A percentile compares a stretch with the other conserved stretches of the same genome.
phyloP scores from a whole-genome alignment of 371 early-diverging fungal species.

The Mortierella sp. region DNA sequence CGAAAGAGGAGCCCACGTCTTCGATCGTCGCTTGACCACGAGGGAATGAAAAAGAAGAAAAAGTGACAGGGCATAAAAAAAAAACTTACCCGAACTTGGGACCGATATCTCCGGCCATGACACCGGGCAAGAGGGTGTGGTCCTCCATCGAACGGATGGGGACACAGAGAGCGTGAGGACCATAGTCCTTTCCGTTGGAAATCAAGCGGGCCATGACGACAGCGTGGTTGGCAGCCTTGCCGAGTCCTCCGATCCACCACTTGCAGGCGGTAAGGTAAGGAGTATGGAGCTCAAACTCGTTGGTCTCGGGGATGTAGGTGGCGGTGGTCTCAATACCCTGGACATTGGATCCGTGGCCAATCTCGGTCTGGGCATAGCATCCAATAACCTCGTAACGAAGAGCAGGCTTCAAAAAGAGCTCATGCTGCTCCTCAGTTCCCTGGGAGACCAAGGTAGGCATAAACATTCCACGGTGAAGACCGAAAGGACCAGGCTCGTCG shows the following conservation, averaged over 20 bases:
- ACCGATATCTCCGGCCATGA: constrained; percentile 81
- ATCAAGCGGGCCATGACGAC: constrained; percentile 89
- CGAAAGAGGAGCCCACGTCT: background rate
- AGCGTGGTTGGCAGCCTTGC: constrained; percentile 87
- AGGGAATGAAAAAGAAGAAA: constrained; percentile 71
- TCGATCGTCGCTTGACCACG: background rate
- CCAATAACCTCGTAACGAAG: constrained; percentile 83
- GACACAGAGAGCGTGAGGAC: constrained; percentile 82
- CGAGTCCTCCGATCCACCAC: constrained; percentile 98
- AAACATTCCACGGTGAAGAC: constrained; percentile 65
- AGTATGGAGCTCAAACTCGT: constrained; percentile 92
- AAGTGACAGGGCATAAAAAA: constrained; percentile 42
- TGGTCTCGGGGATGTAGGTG: constrained; percentile 85
- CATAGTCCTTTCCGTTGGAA: constrained; percentile 81
- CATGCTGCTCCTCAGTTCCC: constrained; percentile 83
- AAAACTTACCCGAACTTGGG: constrained; percentile 85
- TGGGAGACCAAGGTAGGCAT: constrained; percentile 83
- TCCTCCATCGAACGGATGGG: constrained; percentile 75
- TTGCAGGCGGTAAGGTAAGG: constrained; percentile 92
- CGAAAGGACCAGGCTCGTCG: constrained; percentile 71
- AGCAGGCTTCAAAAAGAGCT: constrained; percentile 84
- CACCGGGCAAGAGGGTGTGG: constrained; percentile 69
- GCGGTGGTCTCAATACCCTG: constrained; percentile 95
- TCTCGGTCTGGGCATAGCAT: constrained; percentile 94
- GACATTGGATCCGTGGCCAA: constrained; percentile 93